Percentiles rank a stretch among this genome's conserved stretches.
Conservation (phyloP, 2,329 filamentous ascomycete genomes). For the Berkeleyomyces basicola region DNA sequence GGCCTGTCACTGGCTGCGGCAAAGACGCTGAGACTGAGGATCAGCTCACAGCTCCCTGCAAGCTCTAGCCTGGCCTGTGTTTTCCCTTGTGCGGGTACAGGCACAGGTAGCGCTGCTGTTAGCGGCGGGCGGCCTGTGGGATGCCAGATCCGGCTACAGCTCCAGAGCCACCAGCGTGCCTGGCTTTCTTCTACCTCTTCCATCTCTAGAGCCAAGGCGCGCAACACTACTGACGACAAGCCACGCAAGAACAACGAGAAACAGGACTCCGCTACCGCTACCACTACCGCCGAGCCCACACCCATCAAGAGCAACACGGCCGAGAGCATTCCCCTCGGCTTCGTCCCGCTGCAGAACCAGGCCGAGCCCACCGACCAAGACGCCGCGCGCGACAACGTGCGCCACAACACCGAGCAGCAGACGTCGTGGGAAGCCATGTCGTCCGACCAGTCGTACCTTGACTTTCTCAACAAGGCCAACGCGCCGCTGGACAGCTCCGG, state of each 20-base stretch:
- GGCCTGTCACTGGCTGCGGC: background rate
- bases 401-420: slow-evolving; percentile 2
- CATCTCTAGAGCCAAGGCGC: background rate
- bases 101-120: too few relatives aligned
- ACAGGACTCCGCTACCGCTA: background rate
- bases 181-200: background rate
- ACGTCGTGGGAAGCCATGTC: slow-evolving; percentile 33
- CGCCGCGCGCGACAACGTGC: background rate
- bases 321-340: background rate
- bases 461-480: slow-evolving; percentile 80
- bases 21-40: background rate
- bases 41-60: background rate
- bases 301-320: background rate
- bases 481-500: slow-evolving; percentile 36
- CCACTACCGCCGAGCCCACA: too few relatives aligned
- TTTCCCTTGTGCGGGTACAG: background rate
- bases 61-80: background rate
- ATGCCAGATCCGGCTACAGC: background rate
- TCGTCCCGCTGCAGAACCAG: background rate
- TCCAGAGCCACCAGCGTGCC: background rate
- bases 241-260: background rate
- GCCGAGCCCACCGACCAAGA: background rate
- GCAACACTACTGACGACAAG: background rate
- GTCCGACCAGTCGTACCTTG: slow-evolving; percentile 66
- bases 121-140: too few relatives aligned